Evolutionary conservation across 2,329 filamentous ascomycete species (phyloP), one percentile per base, ranked within the genome.

Genomic region (Penicillium sp.): DNA sequence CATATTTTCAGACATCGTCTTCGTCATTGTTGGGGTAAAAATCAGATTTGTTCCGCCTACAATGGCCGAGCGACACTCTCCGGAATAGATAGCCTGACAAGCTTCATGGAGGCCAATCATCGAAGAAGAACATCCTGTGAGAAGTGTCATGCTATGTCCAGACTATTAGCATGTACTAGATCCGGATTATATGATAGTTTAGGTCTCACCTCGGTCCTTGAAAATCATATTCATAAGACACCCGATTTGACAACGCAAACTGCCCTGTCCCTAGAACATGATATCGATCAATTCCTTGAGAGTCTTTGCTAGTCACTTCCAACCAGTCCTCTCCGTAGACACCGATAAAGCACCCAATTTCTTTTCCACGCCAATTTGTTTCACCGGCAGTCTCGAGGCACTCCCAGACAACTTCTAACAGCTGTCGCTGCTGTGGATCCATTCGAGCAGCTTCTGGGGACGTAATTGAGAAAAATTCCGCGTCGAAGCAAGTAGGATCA

Each of bases 101-200:
- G 71, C 69, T 4, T 70, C 62, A 27, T 69, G 65, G 62, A 69
- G 2, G 55, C 62, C 74, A 4, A 80, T 77, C 16, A 75, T 65
- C 16, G 75, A 77, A 0, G 75, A 73, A 0, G 77, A 78, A 52
- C 77, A 79, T 9, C 73, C 79, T 6, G 78, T 79, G 39, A 75
- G 73, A 19, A 77, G 62, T 2, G 69, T 72, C 24, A 74, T 65
- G n/a, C n/a, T n/a, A n/a, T n/a, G n/a, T n/a, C n/a, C n/a, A n/a
- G n/a, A 40, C 68, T 71, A 60, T 57, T 27, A 3, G 4, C 14
- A 44, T 50, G 18, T 37, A 9, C 33, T 31, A 33, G 50, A 27
- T 39, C 39, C 39, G 24, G 18, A 16, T 40, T 52, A 54, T 47
- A 19, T 64, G 49, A 5, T 27, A 11, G 19, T 33, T 41, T 31